Evolutionary conservation across 768 basidiomycete species (phyloP).

Genomic region (Butyriboletus loyo): DNA sequence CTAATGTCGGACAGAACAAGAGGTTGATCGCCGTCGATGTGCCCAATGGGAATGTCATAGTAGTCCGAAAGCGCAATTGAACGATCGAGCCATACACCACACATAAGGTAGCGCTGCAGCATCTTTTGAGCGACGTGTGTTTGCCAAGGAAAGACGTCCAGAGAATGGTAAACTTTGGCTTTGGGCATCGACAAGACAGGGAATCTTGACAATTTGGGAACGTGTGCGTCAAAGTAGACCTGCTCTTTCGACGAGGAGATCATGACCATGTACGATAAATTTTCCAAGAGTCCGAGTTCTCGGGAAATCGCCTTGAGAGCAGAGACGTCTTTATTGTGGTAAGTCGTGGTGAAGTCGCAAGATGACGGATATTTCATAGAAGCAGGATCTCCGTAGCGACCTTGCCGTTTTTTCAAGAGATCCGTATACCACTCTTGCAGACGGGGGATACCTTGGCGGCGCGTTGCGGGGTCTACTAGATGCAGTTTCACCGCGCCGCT

Average conservation of each 20-base stretch:
- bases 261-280: constrained; percentile 70
- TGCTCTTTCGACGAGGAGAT: constrained; percentile 86
- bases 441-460: constrained; percentile 75
- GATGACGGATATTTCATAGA: constrained; percentile 64
- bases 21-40: constrained; percentile 87
- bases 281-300: constrained; percentile 75
- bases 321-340: constrained; percentile 73
- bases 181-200: constrained; percentile 87
- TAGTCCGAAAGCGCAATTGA: constrained; percentile 80
- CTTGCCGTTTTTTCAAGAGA: constrained; percentile 49
- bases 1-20: constrained; percentile 86
- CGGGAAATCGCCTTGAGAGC: constrained; percentile 87
- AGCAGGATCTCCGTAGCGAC: constrained; percentile 37
- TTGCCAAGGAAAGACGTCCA: constrained; percentile 90
- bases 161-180: constrained; percentile 65
- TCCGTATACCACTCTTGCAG: constrained; percentile 74
- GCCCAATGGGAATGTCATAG: constrained; percentile 90
- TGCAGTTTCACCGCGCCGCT: constrained; percentile 70
- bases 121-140: constrained; percentile 77
- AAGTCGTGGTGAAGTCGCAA: constrained; percentile 62
- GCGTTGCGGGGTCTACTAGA: constrained; percentile 87
- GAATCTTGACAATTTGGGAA: constrained; percentile 75
- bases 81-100: constrained; percentile 79
- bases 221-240: constrained; percentile 71
- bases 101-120: constrained; percentile 74